Percentiles rank a stretch among this genome's conserved stretches.
These are phyloP conservation scores for Parietichytrium sp. DNA, from an alignment of 108 stramenopile genomes.

Conservation along the genomic window DNA sequence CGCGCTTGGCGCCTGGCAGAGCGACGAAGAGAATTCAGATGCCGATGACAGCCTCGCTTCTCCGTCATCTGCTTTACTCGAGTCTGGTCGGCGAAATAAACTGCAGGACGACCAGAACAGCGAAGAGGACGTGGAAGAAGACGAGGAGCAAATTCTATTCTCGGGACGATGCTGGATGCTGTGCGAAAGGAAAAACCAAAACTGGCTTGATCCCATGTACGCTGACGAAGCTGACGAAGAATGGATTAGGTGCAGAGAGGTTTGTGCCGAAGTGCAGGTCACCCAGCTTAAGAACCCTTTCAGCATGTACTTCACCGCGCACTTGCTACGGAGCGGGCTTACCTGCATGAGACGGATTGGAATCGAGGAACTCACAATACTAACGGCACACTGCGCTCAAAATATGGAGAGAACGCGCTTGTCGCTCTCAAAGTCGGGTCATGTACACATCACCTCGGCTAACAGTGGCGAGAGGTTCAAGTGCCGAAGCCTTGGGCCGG, in stretches of 20 bases:
- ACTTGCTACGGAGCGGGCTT: constrained; percentile 1
- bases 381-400: not conserved
- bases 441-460: not conserved
- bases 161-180: constrained; percentile 33
- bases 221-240: not conserved
- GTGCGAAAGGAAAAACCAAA: constrained; percentile 1
- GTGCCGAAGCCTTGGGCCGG: constrained; percentile 30
- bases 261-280: constrained; percentile 22
- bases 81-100: too few species aligned
- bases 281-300: constrained; percentile 15
- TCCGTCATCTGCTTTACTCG: too few species aligned
- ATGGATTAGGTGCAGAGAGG: not conserved
- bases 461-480: too few species aligned
- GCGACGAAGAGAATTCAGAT: too few species aligned
- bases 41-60: too few species aligned
- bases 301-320: not conserved
- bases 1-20: too few species aligned
- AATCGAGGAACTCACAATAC: not conserved
- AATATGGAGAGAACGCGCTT: not conserved
- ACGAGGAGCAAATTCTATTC: not conserved
- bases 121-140: not conserved
- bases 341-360: not conserved
- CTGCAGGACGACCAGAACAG: too few species aligned
- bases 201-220: too few species aligned
- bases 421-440: not conserved